phyloP scores from a whole-genome alignment of 1,284 basidiomycete species.

The Malassezia nana region DNA sequence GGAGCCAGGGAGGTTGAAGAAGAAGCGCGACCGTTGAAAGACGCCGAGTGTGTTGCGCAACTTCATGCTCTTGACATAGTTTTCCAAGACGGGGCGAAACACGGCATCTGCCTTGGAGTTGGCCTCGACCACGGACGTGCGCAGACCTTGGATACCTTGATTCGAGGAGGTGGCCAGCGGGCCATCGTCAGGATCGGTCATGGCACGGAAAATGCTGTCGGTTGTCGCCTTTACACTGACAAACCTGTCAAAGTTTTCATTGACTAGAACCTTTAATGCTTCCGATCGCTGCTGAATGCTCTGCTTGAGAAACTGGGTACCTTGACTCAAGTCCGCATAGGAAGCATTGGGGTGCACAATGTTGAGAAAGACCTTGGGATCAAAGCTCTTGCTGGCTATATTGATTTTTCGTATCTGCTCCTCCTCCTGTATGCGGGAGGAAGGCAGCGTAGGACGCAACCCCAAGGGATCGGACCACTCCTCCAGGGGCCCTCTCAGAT shows the following conservation, averaged over 20 bases:
- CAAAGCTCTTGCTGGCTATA: constrained; percentile 78
- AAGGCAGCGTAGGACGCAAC: constrained; percentile 50
- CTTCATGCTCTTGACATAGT: constrained; percentile 85
- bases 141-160: constrained; percentile 70
- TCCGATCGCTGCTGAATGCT: constrained; percentile 58
- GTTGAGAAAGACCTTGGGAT: constrained; percentile 85
- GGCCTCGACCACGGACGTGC: constrained; percentile 55
- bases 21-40: constrained; percentile 93
- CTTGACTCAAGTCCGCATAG: constrained; percentile 68
- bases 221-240: constrained; percentile 94
- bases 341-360: constrained; percentile 89
- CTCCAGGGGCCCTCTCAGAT: constrained; percentile 10
- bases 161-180: constrained; percentile 67
- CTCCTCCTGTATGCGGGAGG: constrained; percentile 23
- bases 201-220: constrained; percentile 79
- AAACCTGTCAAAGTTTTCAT: constrained; percentile 96
- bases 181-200: constrained; percentile 62
- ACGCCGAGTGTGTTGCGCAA: constrained; percentile 83
- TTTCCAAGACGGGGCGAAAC: constrained; percentile 90
- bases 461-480: constrained; percentile 48
- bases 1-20: constrained; percentile 89
- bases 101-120: constrained; percentile 87
- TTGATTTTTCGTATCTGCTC: constrained; percentile 29
- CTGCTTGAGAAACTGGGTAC: constrained; percentile 29
- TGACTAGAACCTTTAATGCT: constrained; percentile 84